Conservation (phyloP, 1,139 yeast species). For the Suhomyces bribrorum region DNA sequence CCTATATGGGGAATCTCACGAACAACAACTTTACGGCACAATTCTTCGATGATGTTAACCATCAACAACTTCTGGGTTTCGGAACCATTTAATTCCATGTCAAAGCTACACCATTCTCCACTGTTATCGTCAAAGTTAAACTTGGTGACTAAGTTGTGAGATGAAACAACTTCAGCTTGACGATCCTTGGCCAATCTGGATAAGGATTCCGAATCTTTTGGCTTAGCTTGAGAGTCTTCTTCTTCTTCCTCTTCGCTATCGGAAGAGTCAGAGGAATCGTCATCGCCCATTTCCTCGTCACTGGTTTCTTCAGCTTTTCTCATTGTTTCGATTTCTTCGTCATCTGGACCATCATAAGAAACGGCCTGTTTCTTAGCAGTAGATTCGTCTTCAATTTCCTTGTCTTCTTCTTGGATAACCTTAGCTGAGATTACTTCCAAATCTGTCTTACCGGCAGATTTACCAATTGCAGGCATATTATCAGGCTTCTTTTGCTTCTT, state of each 20-base stretch:
- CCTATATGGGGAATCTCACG: constrained; percentile 91
- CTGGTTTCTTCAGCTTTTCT: constrained; percentile 75
- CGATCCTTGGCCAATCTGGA: constrained; percentile 74
- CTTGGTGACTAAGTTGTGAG: constrained; percentile 69
- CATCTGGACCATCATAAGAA: constrained; percentile 93
- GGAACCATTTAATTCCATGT: constrained; percentile 72
- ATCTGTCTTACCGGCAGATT: constrained; percentile 62
- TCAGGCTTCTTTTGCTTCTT: constrained; percentile 72
- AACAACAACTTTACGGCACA: constrained; percentile 87
- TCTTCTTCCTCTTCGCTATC: constrained; percentile 24
- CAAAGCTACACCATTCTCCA: constrained; percentile 94
- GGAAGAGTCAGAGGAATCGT: constrained; percentile 35
- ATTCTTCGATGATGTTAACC: constrained; percentile 94
- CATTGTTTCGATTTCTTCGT: constrained; percentile 87
- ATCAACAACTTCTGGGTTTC: constrained; percentile 90
- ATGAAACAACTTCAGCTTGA: constrained; percentile 75
- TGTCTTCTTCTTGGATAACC: constrained; percentile 25
- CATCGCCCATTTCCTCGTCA: constrained; percentile 56
- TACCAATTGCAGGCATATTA: constrained; percentile 65
- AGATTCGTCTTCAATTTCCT: constrained; percentile 63
- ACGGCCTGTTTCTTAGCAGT: constrained; percentile 77
- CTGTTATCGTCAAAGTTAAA: constrained; percentile 86
- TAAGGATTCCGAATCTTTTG: constrained; percentile 28
- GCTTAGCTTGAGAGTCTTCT: constrained; percentile 24
- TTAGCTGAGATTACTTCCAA: constrained; percentile 45